These are phyloP conservation scores for Ceratobasidium sp. DNA, from an alignment of 1,284 basidiomycete genomes.

Conservation along the genomic window DNA sequence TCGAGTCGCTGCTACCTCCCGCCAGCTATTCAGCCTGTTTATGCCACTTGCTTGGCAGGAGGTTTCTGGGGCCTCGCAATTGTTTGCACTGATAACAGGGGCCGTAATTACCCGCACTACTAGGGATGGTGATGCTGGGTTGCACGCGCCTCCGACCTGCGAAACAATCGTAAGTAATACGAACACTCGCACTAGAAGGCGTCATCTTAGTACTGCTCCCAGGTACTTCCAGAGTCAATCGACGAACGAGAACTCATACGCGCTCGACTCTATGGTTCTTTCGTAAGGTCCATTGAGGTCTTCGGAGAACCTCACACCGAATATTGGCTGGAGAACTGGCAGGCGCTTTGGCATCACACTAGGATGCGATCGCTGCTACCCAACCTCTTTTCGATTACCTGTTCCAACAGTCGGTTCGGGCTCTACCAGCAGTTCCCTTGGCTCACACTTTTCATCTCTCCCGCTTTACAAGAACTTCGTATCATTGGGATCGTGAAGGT, in stretches of 20 bases:
- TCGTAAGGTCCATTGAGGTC: not conserved
- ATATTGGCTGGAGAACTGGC: not conserved
- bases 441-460: not conserved
- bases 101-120: not conserved
- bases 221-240: not conserved
- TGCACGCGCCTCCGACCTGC: too few relatives aligned
- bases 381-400: not conserved
- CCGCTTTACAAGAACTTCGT: not conserved
- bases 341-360: not conserved
- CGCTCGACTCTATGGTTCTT: not conserved
- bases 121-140: too few relatives aligned
- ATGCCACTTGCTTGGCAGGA: not conserved
- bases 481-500: not conserved
- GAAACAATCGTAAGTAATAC: not conserved
- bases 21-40: not conserved
- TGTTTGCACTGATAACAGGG: not conserved
- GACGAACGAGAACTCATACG: not conserved
- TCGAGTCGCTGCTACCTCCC: not conserved
- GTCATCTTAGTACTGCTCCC: not conserved
- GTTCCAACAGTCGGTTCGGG: not conserved
- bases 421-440: not conserved
- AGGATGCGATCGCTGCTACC: not conserved
- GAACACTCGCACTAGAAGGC: not conserved
- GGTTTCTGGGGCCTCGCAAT: not conserved
- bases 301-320: not conserved